These are phyloP conservation scores for Apodospora peruviana DNA, from an alignment of 495 filamentous ascomycete species.

Conservation along the genomic window DNA sequence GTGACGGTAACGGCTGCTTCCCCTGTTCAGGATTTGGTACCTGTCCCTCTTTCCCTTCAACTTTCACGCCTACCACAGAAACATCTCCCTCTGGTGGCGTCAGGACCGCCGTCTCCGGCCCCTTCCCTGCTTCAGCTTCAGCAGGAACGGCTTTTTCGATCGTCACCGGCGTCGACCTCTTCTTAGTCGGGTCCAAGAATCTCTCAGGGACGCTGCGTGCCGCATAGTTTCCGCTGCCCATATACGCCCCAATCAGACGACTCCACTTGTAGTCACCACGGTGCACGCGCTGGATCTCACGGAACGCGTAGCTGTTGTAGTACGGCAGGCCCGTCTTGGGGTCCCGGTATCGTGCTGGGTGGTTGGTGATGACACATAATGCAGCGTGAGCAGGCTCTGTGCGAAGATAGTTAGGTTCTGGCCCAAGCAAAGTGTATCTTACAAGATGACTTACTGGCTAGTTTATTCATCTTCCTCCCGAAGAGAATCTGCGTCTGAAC, in stretches of 20 bases:
- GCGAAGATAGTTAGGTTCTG: neutral
- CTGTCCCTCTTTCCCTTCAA: neutral
- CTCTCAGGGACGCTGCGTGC: slow-evolving; percentile 65
- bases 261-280: slow-evolving; percentile 70
- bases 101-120: neutral
- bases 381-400: slow-evolving; percentile 43
- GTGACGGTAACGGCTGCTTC: neutral
- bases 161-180: slow-evolving; percentile 14
- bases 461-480: slow-evolving; percentile 47
- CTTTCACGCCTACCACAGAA: no score
- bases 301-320: slow-evolving; percentile 66
- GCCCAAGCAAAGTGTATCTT: neutral
- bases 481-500: slow-evolving; percentile 51
- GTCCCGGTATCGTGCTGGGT: slow-evolving; percentile 71
- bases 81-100: no score
- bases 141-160: neutral
- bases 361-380: slow-evolving; percentile 74
- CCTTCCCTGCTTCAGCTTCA: neutral
- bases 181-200: slow-evolving; percentile 48
- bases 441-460: slow-evolving; percentile 36
- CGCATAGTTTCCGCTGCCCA: slow-evolving; percentile 54
- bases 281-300: slow-evolving; percentile 61
- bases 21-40: neutral
- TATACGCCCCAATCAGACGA: slow-evolving; percentile 66
- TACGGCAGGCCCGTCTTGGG: slow-evolving; percentile 73